Evolutionary conservation across 108 stramenopile species (phyloP).

Genomic region (Licmophora abbreviata): DNA sequence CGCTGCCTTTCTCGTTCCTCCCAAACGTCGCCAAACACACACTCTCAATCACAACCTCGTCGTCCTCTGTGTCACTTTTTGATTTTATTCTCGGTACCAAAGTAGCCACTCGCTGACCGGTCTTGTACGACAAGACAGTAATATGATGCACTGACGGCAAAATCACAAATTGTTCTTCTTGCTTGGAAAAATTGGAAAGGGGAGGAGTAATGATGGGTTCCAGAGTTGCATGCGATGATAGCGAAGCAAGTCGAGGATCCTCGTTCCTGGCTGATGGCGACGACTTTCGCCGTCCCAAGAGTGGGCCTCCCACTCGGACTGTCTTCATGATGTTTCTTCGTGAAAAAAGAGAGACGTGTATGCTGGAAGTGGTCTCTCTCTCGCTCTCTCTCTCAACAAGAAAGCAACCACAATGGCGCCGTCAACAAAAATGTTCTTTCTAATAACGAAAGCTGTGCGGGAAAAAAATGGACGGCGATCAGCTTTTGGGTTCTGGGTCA

Average conservation of each 20-base stretch:
- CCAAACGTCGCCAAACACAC: slow-evolving; percentile 11
- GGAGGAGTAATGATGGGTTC: slow-evolving; percentile 31
- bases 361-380: no score
- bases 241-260: slow-evolving; percentile 1
- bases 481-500: no score
- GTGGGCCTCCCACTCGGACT: slow-evolving; percentile 16
- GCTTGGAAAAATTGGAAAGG: slow-evolving; percentile 1
- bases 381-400: no score
- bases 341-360: no score
- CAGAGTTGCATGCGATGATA: slow-evolving; percentile 18
- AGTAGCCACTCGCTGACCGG: slow-evolving; percentile 25
- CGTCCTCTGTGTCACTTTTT: neutral
- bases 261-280: no score
- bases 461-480: no score
- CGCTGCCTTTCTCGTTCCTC: slow-evolving; percentile 3
- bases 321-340: slow-evolving; percentile 14
- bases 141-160: slow-evolving; percentile 28
- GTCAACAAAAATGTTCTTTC: no score
- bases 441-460: no score
- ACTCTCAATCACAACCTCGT: slow-evolving; percentile 16
- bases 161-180: slow-evolving; percentile 30
- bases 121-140: slow-evolving; percentile 28
- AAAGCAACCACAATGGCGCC: no score
- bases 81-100: slow-evolving; percentile 14
- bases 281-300: slow-evolving; percentile 13